Percentiles rank a stretch among this genome's conserved stretches.
Conservation (phyloP, 2,329 filamentous ascomycete species). For the Beauveria brongniartii region DNA sequence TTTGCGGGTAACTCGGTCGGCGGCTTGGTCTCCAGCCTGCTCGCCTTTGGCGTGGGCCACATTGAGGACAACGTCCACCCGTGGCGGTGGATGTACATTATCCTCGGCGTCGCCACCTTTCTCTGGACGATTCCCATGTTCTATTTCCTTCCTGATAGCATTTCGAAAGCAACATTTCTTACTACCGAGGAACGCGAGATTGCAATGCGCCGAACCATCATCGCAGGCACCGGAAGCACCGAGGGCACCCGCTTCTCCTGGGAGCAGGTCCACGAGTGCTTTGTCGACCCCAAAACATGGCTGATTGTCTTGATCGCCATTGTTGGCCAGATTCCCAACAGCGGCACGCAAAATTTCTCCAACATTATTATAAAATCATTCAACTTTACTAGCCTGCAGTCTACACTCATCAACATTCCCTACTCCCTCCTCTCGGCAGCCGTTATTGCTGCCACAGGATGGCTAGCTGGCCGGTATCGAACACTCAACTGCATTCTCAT, state of each 20-base stretch:
- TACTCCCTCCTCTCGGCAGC: constrained; percentile 44
- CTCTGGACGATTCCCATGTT: constrained; percentile 42
- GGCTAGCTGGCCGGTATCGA: constrained; percentile 42
- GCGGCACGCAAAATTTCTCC: constrained; percentile 51
- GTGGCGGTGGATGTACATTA: constrained; percentile 52
- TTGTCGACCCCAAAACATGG: constrained; percentile 53
- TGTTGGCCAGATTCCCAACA: constrained; percentile 52
- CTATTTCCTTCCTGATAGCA: constrained; percentile 42
- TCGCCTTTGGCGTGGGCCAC: constrained; percentile 50
- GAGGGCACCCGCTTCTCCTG: constrained; percentile 40
- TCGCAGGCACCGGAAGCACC: constrained; percentile 44
- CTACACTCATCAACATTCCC: constrained; percentile 50
- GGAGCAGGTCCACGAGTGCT: constrained; percentile 44
- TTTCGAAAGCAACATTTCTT: constrained; percentile 50
- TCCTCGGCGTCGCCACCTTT: constrained; percentile 43
- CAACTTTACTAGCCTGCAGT: constrained; percentile 45
- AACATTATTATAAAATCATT: constrained; percentile 50
- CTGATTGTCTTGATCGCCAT: constrained; percentile 46
- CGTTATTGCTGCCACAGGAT: constrained; percentile 41
- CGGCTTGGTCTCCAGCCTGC: constrained; percentile 38
- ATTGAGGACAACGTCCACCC: constrained; percentile 36
- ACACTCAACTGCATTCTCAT: constrained; percentile 45
- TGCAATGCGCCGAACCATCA: constrained; percentile 37
- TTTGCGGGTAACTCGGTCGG: constrained; percentile 44
- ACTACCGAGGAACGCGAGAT: constrained; percentile 41